A percentile compares a stretch with the other conserved stretches of the same genome.
Conservation (phyloP, 345 rosid genomes). For the Rubroshorea leprosula region DNA sequence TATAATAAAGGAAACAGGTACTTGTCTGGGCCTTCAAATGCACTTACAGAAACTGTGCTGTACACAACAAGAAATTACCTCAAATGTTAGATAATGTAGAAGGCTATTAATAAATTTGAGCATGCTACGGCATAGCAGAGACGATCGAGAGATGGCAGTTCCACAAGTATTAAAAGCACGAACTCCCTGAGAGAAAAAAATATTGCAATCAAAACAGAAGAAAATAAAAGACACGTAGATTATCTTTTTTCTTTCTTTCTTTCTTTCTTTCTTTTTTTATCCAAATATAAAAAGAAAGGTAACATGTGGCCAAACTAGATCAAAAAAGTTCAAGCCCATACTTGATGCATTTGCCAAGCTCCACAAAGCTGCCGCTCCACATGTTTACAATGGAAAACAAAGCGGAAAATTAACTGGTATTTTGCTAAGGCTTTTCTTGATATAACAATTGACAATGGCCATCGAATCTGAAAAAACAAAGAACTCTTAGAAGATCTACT, state of each 20-base stretch:
- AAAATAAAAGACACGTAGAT: too few species aligned
- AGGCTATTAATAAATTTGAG: conserved; percentile 90
- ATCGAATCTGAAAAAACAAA: conserved; percentile 59
- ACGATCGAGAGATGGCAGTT: conserved; percentile 82
- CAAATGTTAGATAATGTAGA: conserved; percentile 92
- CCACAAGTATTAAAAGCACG: conserved; percentile 65
- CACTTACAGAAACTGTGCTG: neutral
- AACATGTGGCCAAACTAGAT: conserved; percentile 3
- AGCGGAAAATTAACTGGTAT: conserved; percentile 89
- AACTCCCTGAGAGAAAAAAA: conserved; percentile 50
- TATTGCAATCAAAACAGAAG: conserved; percentile 13
- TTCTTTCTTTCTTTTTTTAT: too few species aligned
- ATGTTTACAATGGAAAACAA: conserved; percentile 88
- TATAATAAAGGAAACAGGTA: neutral
- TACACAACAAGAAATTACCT: conserved; percentile 39
- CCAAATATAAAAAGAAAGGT: conserved; percentile 11
- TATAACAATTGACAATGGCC: conserved; percentile 94
- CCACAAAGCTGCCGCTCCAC: conserved; percentile 94
- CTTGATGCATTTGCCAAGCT: conserved; percentile 99
- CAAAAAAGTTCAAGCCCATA: conserved; percentile 28
- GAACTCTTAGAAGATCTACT: neutral
- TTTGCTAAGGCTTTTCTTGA: conserved; percentile 84
- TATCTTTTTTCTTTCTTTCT: too few species aligned
- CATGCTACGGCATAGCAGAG: conserved; percentile 96
- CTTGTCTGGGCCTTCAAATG: neutral